Evolutionary conservation across 139 green algal species (phyloP), one percentile per base, ranked within the genome.

Genomic region (Chlorella sp.): DNA sequence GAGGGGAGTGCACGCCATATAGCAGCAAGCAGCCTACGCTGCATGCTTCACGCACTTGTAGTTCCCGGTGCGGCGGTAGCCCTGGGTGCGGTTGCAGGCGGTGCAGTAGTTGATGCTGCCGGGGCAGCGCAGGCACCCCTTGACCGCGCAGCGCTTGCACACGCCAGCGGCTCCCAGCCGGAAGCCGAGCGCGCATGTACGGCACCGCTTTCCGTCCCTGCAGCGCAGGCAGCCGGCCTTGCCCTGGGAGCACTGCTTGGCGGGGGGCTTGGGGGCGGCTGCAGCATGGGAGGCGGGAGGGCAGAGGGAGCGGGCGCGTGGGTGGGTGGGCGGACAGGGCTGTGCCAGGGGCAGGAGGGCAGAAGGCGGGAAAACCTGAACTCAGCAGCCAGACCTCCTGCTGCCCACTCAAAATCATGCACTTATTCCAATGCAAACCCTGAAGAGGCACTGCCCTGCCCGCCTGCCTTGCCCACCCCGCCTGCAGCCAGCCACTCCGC

Each of bases 61-160:
- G 68, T n/a, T 4, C 5, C 26, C 68, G 68, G 68, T 76, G 68
- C 68, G 68, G 9, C 26, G 68, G 68, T 34, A 76, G 68, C 68
- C 68, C 22, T 30, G 7, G 26, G 19, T 28, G 64, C 21, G 19
- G 64, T 71, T 26, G 68, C 68, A 76, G 22, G 26, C 68, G 68
- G 68, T 76, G 68, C 68, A 76, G 68, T 76, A 76, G 68, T 76
- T 76, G 68, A 76, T 34, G 68, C 68, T 76, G 24, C 68, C 68
- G 1, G 68, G 68, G 68, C 68, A 76, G 68, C 24, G 26, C 24
- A 76, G 68, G 68, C 68, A 76, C 26, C 24, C 68, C 68, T 76
- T 26, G 24, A 76, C 68, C 5, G 68, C 68, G 26, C 68, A 76
- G 68, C 26, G 68, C 68, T 76, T 76, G 68, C 68, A 76, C 24